A percentile compares a stretch with the other conserved stretches of the same genome.
phyloP scores from a whole-genome alignment of 2,329 filamentous ascomycete genomes.

The Hysterium pulicare region DNA sequence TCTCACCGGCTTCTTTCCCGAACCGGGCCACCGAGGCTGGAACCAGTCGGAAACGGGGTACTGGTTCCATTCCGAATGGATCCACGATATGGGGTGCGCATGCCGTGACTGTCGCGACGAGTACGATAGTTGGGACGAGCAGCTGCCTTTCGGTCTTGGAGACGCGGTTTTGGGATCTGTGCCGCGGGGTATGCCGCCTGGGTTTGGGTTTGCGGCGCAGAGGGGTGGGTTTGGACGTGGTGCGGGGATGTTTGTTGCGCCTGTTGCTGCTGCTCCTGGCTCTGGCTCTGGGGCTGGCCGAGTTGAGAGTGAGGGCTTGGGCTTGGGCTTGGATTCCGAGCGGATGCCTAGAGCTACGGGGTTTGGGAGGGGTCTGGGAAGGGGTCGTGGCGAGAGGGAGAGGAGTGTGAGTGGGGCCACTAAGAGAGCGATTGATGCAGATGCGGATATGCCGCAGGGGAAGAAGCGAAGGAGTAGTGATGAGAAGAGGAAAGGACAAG shows the following conservation, averaged over 20 bases:
- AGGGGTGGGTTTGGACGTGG: background rate
- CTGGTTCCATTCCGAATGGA: background rate
- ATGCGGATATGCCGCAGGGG: too few relatives aligned
- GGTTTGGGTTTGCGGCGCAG: background rate
- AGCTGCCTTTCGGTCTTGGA: too few relatives aligned
- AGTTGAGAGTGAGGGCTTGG: too few relatives aligned
- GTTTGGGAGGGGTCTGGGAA: too few relatives aligned
- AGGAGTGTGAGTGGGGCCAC: too few relatives aligned
- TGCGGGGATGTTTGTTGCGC: background rate
- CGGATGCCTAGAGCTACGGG: too few relatives aligned
- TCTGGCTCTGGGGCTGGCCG: too few relatives aligned
- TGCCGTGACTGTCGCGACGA: background rate
- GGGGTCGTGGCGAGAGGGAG: too few relatives aligned
- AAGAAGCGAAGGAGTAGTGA: too few relatives aligned
- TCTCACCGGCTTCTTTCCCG: background rate
- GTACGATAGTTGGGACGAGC: background rate
- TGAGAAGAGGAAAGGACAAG: too few relatives aligned
- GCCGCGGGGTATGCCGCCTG: background rate
- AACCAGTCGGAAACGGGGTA: background rate
- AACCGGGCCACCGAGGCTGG: background rate
- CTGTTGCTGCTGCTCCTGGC: background rate
- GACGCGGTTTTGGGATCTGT: background rate
- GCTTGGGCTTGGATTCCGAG: too few relatives aligned
- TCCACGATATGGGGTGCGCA: background rate
- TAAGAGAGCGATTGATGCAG: too few relatives aligned